Conservation (phyloP, 1,284 basidiomycete genomes). For the Inonotus obliquus region DNA sequence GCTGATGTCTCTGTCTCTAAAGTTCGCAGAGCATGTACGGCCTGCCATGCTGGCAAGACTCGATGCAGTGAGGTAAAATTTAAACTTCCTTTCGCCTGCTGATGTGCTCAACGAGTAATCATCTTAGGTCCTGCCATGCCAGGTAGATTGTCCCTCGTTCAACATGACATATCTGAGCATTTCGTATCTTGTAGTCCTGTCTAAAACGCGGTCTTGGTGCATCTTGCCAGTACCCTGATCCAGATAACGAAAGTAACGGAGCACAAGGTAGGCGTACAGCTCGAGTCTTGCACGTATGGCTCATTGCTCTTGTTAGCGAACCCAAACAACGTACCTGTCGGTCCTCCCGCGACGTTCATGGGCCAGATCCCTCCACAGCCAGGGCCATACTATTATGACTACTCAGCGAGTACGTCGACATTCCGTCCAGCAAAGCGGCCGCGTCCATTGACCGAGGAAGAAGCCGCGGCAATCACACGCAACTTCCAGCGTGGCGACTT, state of each 20-base stretch:
- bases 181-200: slow-evolving; percentile 49
- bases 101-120: neutral
- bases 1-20: no score
- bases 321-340: neutral
- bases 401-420: slow-evolving; percentile 69
- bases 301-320: neutral
- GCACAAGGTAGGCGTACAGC: neutral
- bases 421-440: slow-evolving; percentile 73
- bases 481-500: slow-evolving; percentile 75
- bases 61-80: slow-evolving; percentile 55
- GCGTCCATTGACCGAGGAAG: slow-evolving; percentile 71
- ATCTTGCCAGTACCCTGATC: slow-evolving; percentile 71
- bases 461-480: slow-evolving; percentile 72
- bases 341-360: slow-evolving; percentile 10
- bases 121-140: slow-evolving; percentile 55
- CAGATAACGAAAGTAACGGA: slow-evolving; percentile 49
- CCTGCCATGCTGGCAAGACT: slow-evolving; percentile 78
- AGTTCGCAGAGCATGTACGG: slow-evolving; percentile 67
- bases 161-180: slow-evolving; percentile 12
- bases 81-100: neutral
- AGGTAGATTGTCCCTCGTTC: slow-evolving; percentile 39
- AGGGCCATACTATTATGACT: slow-evolving; percentile 71
- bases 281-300: neutral
- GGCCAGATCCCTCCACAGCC: slow-evolving; percentile 8
- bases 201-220: slow-evolving; percentile 68